Conservation (phyloP, 1,284 basidiomycete genomes). For the Puccinia novopanici region DNA sequence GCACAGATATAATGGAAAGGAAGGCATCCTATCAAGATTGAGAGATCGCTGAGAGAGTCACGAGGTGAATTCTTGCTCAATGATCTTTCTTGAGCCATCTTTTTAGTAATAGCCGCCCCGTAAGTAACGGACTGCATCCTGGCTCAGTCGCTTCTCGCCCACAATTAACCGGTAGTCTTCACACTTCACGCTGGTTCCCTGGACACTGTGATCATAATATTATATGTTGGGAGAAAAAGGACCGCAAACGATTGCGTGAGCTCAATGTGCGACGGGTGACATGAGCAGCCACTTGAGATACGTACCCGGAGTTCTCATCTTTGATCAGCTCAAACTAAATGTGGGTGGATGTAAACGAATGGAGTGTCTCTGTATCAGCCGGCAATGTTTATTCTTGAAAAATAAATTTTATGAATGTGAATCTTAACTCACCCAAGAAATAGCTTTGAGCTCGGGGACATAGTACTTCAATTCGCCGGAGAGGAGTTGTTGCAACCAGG, state of each 20-base stretch:
- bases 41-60: not conserved
- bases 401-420: not conserved
- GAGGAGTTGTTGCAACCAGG: constrained; percentile 31
- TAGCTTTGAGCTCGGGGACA: constrained; percentile 29
- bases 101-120: not conserved
- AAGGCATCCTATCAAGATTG: too few species aligned
- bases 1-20: too few species aligned
- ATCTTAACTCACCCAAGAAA: constrained; percentile 37
- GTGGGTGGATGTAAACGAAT: not conserved
- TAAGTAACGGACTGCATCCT: constrained; percentile 24
- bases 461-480: not conserved
- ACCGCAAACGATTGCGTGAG: not conserved
- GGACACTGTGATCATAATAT: not conserved
- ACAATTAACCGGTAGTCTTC: constrained; percentile 46
- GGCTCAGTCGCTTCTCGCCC: constrained; percentile 24
- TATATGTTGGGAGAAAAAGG: not conserved
- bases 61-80: too few species aligned
- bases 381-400: too few species aligned
- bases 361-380: not conserved
- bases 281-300: not conserved
- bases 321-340: constrained; percentile 38
- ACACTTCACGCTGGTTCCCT: constrained; percentile 15
- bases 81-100: too few species aligned
- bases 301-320: constrained; percentile 35
- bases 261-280: too few species aligned